Conservation (phyloP, 495 filamentous ascomycete species). For the Terfezia boudieri region DNA sequence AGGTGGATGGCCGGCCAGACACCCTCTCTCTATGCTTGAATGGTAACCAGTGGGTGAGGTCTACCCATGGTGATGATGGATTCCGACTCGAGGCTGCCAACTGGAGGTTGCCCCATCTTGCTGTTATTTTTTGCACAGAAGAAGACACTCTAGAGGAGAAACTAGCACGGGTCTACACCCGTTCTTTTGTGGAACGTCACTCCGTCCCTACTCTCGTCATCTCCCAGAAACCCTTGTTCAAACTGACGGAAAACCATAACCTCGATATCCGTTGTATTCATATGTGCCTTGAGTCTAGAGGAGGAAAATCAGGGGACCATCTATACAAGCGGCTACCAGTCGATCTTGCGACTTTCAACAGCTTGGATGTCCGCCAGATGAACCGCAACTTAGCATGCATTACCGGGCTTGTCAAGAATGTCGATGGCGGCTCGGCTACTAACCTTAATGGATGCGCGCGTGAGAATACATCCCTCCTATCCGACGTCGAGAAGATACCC, state of each 20-base stretch:
- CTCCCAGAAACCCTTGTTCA: constrained; percentile 32
- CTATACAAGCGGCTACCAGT: constrained; percentile 42
- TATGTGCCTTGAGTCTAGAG: constrained; percentile 42
- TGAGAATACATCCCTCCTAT: not conserved
- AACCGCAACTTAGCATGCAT: constrained; percentile 52
- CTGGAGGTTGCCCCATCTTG: constrained; percentile 50
- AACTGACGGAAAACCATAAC: constrained; percentile 23
- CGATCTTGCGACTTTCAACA: constrained; percentile 48
- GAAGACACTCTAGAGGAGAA: constrained; percentile 27
- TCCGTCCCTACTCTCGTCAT: constrained; percentile 44
- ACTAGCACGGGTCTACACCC: constrained; percentile 32
- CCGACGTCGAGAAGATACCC: not conserved
- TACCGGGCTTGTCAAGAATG: constrained; percentile 23
- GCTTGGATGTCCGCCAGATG: constrained; percentile 48
- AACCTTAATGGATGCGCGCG: not conserved
- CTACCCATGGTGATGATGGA: constrained; percentile 26
- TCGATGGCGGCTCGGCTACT: not conserved
- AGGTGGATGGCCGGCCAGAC: constrained; percentile 23
- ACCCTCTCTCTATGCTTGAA: constrained; percentile 37
- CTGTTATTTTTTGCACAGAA: constrained; percentile 42
- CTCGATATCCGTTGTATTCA: constrained; percentile 37
- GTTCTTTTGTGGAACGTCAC: constrained; percentile 42
- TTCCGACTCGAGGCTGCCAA: constrained; percentile 27
- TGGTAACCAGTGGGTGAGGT: constrained; percentile 27
- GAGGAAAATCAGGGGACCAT: constrained; percentile 26